Conservation (phyloP, 768 basidiomycete species). For the Tricholoma bakamatsutake region DNA sequence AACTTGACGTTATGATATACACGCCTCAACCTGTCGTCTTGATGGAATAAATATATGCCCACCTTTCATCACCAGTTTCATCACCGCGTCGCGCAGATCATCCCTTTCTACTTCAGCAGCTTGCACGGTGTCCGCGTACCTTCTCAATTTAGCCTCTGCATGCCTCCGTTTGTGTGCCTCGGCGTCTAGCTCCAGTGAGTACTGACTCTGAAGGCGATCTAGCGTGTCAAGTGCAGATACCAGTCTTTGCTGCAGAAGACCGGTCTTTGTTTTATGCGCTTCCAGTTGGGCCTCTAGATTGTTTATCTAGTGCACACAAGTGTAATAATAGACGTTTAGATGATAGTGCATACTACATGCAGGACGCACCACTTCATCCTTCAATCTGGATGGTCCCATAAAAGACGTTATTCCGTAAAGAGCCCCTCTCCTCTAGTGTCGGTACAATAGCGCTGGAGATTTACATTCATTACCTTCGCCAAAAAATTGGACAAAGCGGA, state of each 20-base stretch:
- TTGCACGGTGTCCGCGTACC: slow-evolving; percentile 26
- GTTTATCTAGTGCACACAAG: background rate
- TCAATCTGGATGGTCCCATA: background rate
- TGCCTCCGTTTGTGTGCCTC: slow-evolving; percentile 26
- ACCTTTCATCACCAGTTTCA: slow-evolving; percentile 57
- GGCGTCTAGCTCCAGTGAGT: slow-evolving; percentile 34
- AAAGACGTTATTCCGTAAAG: background rate
- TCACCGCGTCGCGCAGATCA: slow-evolving; percentile 48
- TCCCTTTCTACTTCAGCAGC: slow-evolving; percentile 42
- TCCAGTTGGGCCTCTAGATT: slow-evolving; percentile 1
- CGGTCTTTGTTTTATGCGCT: background rate
- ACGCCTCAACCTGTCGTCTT: background rate
- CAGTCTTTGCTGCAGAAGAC: slow-evolving; percentile 1
- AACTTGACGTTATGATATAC: background rate
- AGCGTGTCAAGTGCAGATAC: slow-evolving; percentile 41
- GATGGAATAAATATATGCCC: slow-evolving; percentile 11
- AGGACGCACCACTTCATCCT: background rate
- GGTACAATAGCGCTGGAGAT: background rate
- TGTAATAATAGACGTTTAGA: background rate
- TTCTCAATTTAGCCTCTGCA: slow-evolving; percentile 33
- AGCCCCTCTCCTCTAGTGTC: background rate
- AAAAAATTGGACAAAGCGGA: background rate
- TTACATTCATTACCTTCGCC: background rate
- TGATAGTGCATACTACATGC: background rate
- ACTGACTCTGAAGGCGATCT: slow-evolving; percentile 34